These are phyloP conservation scores for Giardia duodenalis DNA, from an alignment of 208 protist species.

Conservation along the genomic window DNA sequence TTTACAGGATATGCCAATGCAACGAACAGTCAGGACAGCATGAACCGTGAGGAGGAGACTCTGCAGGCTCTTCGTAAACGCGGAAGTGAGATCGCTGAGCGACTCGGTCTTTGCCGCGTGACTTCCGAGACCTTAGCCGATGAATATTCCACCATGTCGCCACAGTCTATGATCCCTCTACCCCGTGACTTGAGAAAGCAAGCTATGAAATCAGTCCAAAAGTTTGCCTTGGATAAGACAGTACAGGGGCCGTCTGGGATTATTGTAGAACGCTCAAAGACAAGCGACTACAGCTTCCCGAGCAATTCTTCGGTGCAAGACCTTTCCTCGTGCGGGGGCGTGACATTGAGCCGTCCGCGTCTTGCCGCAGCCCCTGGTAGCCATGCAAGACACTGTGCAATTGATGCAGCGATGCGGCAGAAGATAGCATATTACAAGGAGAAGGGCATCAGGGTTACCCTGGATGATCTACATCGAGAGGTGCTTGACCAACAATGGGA, in stretches of 20 bases:
- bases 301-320: background rate
- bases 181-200: background rate
- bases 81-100: background rate
- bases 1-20: background rate
- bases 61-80: background rate
- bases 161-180: constrained; percentile 19
- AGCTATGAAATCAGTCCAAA: background rate
- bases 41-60: background rate
- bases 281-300: constrained; percentile 9
- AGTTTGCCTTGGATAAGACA: background rate
- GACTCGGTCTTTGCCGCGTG: background rate
- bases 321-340: background rate
- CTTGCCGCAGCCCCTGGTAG: background rate
- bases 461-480: background rate
- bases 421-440: background rate
- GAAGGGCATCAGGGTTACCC: background rate
- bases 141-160: constrained; percentile 5
- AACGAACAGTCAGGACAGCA: background rate
- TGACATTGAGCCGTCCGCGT: background rate
- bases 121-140: constrained; percentile 25
- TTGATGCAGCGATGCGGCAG: background rate
- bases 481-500: background rate
- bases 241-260: background rate
- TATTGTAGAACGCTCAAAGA: background rate
- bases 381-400: background rate